Conservation (phyloP, 208 protist species). For the Perkinsela sp. region DNA sequence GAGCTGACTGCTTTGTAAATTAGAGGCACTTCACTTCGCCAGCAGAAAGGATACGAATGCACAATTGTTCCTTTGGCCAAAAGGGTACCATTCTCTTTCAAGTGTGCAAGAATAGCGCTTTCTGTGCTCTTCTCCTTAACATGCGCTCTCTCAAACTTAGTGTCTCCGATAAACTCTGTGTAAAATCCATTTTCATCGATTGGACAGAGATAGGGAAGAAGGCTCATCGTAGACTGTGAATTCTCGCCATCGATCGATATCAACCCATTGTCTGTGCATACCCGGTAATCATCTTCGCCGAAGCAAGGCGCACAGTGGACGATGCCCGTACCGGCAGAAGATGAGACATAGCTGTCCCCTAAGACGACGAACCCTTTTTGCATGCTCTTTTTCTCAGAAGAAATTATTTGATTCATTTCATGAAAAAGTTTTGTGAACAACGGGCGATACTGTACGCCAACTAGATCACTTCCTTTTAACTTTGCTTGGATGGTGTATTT, state of each 20-base stretch:
- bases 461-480: slow-evolving; percentile 57
- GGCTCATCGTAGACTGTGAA: slow-evolving; percentile 16
- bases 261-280: slow-evolving; percentile 75
- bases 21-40: slow-evolving; percentile 91
- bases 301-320: slow-evolving; percentile 97
- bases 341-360: slow-evolving; percentile 82
- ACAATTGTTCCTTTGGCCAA: slow-evolving; percentile 53
- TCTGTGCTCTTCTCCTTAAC: slow-evolving; percentile 83
- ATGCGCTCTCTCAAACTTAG: slow-evolving; percentile 74
- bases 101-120: slow-evolving; percentile 62
- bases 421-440: slow-evolving; percentile 83
- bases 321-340: slow-evolving; percentile 91
- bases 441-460: slow-evolving; percentile 71
- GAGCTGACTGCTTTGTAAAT: slow-evolving; percentile 89
- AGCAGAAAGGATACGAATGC: slow-evolving; percentile 99
- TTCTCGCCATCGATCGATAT: slow-evolving; percentile 18
- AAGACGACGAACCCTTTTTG: slow-evolving; percentile 70
- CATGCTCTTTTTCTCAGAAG: slow-evolving; percentile 8
- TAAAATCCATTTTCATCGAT: slow-evolving; percentile 91
- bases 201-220: slow-evolving; percentile 62
- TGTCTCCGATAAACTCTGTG: slow-evolving; percentile 59
- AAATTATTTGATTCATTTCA: background rate
- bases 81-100: slow-evolving; percentile 73
- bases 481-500: slow-evolving; percentile 33
- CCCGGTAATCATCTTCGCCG: slow-evolving; percentile 98